phyloP scores from a whole-genome alignment of 1,139 yeast species.

The Debaryomyces nepalensis region DNA sequence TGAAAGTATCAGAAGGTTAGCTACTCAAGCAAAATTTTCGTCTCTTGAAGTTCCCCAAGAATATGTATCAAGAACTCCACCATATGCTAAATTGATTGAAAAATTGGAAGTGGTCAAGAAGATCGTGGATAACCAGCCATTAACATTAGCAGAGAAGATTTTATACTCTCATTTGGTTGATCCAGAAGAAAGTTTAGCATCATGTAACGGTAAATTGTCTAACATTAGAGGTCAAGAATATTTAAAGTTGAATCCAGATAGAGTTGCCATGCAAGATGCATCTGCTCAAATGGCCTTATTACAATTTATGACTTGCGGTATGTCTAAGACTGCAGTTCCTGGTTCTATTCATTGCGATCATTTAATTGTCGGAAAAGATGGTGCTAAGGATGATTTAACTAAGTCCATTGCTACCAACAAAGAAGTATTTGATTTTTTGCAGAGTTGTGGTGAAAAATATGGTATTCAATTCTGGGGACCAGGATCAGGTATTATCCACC shows the following conservation, averaged over 20 bases:
- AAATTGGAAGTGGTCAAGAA: slow-evolving; percentile 66
- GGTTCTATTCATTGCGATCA: slow-evolving; percentile 98
- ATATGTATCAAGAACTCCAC: slow-evolving; percentile 76
- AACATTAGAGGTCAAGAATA: slow-evolving; percentile 83
- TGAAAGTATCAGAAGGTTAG: slow-evolving; percentile 28
- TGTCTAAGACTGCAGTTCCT: slow-evolving; percentile 84
- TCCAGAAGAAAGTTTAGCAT: slow-evolving; percentile 76
- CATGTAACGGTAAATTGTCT: slow-evolving; percentile 48
- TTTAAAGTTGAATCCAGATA: slow-evolving; percentile 91
- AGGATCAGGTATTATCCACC: slow-evolving; percentile 98
- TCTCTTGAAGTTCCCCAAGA: slow-evolving; percentile 56
- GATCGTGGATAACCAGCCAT: slow-evolving; percentile 70
- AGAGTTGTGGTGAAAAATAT: slow-evolving; percentile 87
- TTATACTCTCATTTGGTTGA: slow-evolving; percentile 86
- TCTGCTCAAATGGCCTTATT: slow-evolving; percentile 97
- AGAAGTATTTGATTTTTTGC: slow-evolving; percentile 92
- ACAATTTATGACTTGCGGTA: slow-evolving; percentile 96
- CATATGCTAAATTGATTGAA: slow-evolving; percentile 73
- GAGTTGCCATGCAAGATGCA: slow-evolving; percentile 99
- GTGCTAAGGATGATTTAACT: slow-evolving; percentile 78
- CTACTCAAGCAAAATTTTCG: slow-evolving; percentile 36
- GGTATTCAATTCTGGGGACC: slow-evolving; percentile 99
- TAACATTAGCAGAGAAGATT: slow-evolving; percentile 92
- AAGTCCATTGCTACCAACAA: slow-evolving; percentile 81
- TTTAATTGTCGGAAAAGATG: slow-evolving; percentile 92